A percentile compares a stretch with the other conserved stretches of the same genome.
phyloP scores from a whole-genome alignment of 78 protist species.

The Dictyostelium intermedium region DNA sequence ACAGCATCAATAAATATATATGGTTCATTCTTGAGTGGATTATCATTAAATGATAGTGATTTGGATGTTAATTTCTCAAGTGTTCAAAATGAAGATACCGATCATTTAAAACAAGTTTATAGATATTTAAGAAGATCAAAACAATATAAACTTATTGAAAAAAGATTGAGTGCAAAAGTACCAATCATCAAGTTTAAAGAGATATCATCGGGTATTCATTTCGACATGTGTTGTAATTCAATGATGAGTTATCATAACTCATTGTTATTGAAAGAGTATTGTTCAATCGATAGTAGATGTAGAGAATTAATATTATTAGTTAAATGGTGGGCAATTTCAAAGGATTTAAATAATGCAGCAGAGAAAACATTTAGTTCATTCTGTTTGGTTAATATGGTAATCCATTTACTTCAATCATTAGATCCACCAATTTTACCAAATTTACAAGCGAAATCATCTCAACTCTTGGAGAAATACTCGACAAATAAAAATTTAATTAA shows the following conservation, averaged over 20 bases:
- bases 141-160: not conserved
- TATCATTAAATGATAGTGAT: slow-evolving; percentile 1
- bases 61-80: not conserved
- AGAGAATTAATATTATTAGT: not conserved
- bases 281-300: not conserved
- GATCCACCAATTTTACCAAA: slow-evolving; percentile 49
- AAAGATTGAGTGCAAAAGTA: not conserved
- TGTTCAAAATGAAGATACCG: not conserved
- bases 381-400: slow-evolving; percentile 27
- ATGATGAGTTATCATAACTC: slow-evolving; percentile 1
- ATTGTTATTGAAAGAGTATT: not conserved
- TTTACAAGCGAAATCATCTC: not conserved
- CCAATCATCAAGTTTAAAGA: slow-evolving; percentile 32
- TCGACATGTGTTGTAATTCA: slow-evolving; percentile 25
- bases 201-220: not conserved
- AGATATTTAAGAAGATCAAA: not conserved
- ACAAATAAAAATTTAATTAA: not conserved
- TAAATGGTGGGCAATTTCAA: not conserved
- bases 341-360: slow-evolving; percentile 27
- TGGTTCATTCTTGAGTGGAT: not conserved
- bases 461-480: not conserved
- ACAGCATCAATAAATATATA: not conserved
- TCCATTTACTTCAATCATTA: slow-evolving; percentile 24
- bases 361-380: slow-evolving; percentile 20
- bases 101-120: not conserved